Conservation (phyloP, 2,329 filamentous ascomycete species). For the Leptoxyphium fumago region DNA sequence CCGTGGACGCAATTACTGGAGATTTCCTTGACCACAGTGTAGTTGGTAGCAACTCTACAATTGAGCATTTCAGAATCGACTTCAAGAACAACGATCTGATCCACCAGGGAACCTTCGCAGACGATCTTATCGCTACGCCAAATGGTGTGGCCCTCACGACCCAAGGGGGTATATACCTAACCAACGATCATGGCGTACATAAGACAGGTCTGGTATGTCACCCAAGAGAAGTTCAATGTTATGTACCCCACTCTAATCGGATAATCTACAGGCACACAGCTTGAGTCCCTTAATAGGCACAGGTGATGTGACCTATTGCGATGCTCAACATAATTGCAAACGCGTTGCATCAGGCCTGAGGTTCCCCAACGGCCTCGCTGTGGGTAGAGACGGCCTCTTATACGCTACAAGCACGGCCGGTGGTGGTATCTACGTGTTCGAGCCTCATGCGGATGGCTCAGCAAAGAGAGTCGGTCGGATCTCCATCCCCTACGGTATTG, state of each 20-base stretch:
- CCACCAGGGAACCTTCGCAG: constrained; percentile 5
- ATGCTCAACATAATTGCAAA: constrained; percentile 1
- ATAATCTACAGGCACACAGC: constrained; percentile 1
- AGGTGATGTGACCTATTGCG: constrained; percentile 10
- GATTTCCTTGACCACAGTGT: constrained; percentile 3
- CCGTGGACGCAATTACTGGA: constrained; percentile 5
- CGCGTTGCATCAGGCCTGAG: constrained; percentile 2
- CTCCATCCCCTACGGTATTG: constrained; percentile 6
- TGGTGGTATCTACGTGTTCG: constrained; percentile 9
- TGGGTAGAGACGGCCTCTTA: constrained; percentile 3
- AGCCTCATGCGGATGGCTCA: constrained; percentile 1
- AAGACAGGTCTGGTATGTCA: constrained; percentile 4
- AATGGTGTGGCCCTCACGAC: constrained; percentile 7
- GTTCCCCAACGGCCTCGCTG: constrained; percentile 11
- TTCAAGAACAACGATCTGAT: constrained; percentile 2
- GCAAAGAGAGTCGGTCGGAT: constrained; percentile 5
- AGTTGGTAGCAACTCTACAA: constrained; percentile 7
- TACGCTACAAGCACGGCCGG: constrained; percentile 8
- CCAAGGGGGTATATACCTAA: constrained; percentile 8
- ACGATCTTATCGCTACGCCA: constrained; percentile 8
- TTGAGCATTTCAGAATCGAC: constrained; percentile 7
- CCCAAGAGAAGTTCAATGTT: neutral
- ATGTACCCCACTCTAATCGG: neutral
- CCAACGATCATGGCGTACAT: constrained; percentile 11
- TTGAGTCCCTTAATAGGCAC: constrained; percentile 7